Evolutionary conservation across 208 protist species (phyloP), one percentile per base, ranked within the genome.

Genomic region (Eutreptiella sp.): DNA sequence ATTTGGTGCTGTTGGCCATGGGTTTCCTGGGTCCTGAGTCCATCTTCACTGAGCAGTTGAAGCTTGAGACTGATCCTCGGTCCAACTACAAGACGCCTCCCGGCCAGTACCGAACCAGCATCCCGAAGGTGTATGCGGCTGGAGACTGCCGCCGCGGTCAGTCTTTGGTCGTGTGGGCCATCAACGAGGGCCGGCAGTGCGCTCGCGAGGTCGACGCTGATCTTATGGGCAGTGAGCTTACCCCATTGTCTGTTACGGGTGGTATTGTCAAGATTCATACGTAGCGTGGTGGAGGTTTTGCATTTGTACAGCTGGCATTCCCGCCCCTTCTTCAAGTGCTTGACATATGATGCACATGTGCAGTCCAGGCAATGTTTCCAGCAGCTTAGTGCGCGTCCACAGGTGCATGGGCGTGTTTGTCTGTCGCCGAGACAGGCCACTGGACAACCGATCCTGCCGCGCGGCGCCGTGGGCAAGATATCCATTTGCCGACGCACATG

Each of bases 131-230:
- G 28, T 85, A 58, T 35, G 36, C 75, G 16, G 75, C 71, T 1
- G 77, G 74, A 26, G 79, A 88, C 47, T 88, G 81, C 62, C 57
- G 83, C 7, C 46, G 83, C 4, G 81, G 80, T 0, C 81, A 88
- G 65, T 83, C 73, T 35, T 67, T 87, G n/a, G 78, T 89, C 42
- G 84, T 89, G 29, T 89, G 83, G 83, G 83, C 79, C 11, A 89
- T 89, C 54, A 75, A 66, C 62, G 82, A 87, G 46, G 81, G 81
- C 33, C 73, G 78, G 4, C 47, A 61, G 1, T 63, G 55, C 7
- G 82, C 82, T 0, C 31, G 66, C 7, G 59, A 75, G 19, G 61
- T 87, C 4, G 74, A 86, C 54, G 0, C 57, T 14, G 54, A 68
- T 32, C 46, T 78, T 14, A 80, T 66, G 21, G 58, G 61, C 3